A percentile compares a stretch with the other conserved stretches of the same genome.
Conservation (phyloP, 331 rosid genomes). For the Phaseolus coccineus region DNA sequence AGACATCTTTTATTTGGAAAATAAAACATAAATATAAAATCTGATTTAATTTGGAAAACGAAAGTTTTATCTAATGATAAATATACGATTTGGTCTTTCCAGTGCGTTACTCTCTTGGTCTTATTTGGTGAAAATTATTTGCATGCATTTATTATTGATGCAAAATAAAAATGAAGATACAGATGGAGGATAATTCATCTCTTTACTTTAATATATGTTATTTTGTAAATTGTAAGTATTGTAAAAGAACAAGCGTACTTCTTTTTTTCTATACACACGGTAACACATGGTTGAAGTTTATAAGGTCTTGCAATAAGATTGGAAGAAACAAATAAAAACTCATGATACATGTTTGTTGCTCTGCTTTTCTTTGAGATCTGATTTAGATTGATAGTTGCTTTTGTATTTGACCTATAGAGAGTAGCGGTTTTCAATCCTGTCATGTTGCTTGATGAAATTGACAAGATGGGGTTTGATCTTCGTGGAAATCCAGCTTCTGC, state of each 20-base stretch:
- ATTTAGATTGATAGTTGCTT: conserved; percentile 28
- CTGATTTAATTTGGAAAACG: no score
- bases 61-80: no score
- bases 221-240: not conserved
- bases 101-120: no score
- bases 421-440: conserved; percentile 93
- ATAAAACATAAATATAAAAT: no score
- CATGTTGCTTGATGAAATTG: conserved; percentile 96
- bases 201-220: conserved; percentile 1
- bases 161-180: conserved; percentile 26
- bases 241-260: conserved; percentile 12
- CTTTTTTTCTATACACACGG: not conserved
- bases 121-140: no score
- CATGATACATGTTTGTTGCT: not conserved
- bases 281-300: conserved; percentile 23
- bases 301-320: not conserved
- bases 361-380: not conserved
- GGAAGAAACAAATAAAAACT: conserved; percentile 1
- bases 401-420: conserved; percentile 58
- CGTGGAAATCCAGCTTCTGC: conserved; percentile 99
- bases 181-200: conserved; percentile 10
- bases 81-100: no score
- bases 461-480: conserved; percentile 95
- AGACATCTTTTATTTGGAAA: no score
- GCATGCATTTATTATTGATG: not conserved